phyloP scores from a whole-genome alignment of 805 yeast genomes.

The Saccharomycopsis schoenii region DNA sequence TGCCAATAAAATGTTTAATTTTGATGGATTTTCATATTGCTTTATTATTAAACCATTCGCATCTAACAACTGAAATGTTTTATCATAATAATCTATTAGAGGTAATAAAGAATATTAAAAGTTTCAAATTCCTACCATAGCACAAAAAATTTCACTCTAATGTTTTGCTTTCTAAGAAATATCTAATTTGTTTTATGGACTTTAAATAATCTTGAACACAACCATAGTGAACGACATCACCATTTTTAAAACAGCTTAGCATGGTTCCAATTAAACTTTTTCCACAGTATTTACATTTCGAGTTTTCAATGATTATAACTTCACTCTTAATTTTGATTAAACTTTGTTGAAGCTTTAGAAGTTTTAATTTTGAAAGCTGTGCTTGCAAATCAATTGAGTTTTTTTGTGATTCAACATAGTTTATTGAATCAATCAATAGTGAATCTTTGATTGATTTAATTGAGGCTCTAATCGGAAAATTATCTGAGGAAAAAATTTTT shows the following conservation, averaged over 20 bases:
- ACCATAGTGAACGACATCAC: slow-evolving; percentile 31
- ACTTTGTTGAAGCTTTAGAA: slow-evolving; percentile 27
- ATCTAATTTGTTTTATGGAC: background rate
- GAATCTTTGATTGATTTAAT: background rate
- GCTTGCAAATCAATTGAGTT: background rate
- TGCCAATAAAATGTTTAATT: no score
- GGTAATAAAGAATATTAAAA: background rate
- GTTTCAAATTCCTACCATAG: background rate
- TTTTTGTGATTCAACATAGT: background rate
- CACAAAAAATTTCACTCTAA: background rate
- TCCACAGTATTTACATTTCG: slow-evolving; percentile 29
- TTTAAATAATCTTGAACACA: slow-evolving; percentile 20
- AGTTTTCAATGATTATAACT: slow-evolving; percentile 24
- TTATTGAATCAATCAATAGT: background rate
- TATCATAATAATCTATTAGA: background rate
- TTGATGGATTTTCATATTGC: no score
- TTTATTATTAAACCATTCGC: no score
- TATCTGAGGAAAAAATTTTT: background rate
- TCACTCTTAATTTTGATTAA: slow-evolving; percentile 25
- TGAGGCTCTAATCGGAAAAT: background rate
- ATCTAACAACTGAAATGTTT: no score
- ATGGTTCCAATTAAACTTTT: slow-evolving; percentile 31
- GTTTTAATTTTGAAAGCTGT: slow-evolving; percentile 28
- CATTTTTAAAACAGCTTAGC: slow-evolving; percentile 25
- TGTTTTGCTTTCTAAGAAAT: background rate